Evolutionary conservation across 345 rosid species (phyloP).

Genomic region (Ailanthus altissimus): DNA sequence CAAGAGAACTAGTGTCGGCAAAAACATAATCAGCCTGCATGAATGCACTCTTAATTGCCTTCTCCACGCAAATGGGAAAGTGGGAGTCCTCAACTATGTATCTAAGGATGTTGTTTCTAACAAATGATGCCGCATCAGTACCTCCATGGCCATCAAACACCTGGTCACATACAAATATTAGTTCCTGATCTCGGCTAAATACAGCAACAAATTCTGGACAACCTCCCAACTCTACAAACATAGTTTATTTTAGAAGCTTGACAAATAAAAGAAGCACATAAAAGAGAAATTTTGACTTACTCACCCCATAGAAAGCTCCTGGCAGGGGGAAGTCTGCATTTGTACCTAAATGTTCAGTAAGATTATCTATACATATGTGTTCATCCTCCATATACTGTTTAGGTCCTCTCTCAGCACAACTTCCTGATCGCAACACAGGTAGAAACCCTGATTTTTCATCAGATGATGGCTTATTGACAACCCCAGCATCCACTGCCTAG

Average conservation of each 20-base stretch:
- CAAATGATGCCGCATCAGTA: conserved; percentile 84
- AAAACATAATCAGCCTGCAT: conserved; percentile 86
- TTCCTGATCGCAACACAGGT: conserved; percentile 81
- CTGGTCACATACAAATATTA: conserved; percentile 43
- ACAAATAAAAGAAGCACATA: not conserved
- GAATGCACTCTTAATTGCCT: conserved; percentile 80
- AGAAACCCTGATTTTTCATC: conserved; percentile 54
- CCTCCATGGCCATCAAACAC: conserved; percentile 99
- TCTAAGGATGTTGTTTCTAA: conserved; percentile 66
- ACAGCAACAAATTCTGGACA: conserved; percentile 3
- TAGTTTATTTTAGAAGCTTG: not conserved
- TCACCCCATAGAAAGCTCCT: conserved; percentile 96
- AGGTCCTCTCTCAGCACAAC: conserved; percentile 91
- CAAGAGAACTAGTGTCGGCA: conserved; percentile 81
- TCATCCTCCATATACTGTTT: conserved; percentile 96
- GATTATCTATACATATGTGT: conserved; percentile 85
- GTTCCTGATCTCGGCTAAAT: conserved; percentile 5
- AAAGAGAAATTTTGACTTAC: conserved; percentile 19
- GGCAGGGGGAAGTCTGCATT: conserved; percentile 52
- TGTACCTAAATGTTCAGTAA: conserved; percentile 55
- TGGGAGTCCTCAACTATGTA: conserved; percentile 80
- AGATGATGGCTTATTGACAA: conserved; percentile 49
- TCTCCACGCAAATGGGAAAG: conserved; percentile 72
- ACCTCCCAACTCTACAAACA: not conserved
- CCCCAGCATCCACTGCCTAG: conserved; percentile 69